Evolutionary conservation across 768 basidiomycete species (phyloP).

Genomic region (Pulveroboletus sp.): DNA sequence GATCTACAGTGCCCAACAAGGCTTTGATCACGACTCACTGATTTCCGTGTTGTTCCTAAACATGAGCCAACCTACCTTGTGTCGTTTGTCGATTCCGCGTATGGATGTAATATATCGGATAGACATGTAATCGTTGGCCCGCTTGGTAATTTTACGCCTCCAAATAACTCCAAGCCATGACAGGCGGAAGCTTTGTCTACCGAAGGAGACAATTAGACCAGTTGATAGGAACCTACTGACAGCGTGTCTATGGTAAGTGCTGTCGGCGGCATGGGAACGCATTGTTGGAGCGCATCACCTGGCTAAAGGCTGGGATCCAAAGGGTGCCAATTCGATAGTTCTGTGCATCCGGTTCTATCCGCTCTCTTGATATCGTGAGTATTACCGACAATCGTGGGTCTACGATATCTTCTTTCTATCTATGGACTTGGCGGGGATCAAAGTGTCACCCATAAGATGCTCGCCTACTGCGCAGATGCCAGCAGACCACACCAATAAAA

Average conservation of each 20-base stretch:
- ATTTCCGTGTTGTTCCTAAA: background rate
- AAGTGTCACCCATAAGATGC: conserved; percentile 49
- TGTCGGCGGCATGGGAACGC: background rate
- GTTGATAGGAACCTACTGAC: background rate
- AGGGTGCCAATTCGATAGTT: background rate
- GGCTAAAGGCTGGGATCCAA: background rate
- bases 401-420: conserved; percentile 21
- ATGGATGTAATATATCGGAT: background rate
- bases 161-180: background rate
- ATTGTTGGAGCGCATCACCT: background rate
- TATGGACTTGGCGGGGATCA: conserved; percentile 18
- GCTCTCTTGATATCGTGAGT: background rate
- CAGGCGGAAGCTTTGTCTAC: conserved; percentile 1
- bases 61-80: background rate
- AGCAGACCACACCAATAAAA: conserved; percentile 75
- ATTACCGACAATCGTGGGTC: conserved; percentile 22
- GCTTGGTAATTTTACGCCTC: background rate
- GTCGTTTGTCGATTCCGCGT: background rate
- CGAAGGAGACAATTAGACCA: background rate
- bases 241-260: too few relatives aligned
- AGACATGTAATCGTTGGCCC: background rate
- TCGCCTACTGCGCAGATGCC: conserved; percentile 73
- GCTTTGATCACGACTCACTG: conserved; percentile 13
- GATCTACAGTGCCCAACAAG: conserved; percentile 17
- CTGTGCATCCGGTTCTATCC: conserved; percentile 2